Base-by-base conservation (phyloP, 352 stramenopile species). In the Saprolegnia diclina region DNA sequence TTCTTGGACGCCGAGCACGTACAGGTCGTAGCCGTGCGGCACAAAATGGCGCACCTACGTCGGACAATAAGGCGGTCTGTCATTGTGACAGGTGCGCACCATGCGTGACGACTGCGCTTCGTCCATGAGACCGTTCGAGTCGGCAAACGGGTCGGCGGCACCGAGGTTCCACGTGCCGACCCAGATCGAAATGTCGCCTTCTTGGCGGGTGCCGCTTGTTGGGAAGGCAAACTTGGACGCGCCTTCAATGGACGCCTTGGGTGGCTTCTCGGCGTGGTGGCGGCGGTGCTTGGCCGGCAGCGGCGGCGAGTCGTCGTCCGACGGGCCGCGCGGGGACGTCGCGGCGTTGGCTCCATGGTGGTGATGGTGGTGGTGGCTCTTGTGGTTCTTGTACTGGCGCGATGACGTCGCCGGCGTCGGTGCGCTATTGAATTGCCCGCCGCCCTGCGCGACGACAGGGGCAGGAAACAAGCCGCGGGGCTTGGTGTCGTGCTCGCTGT, bases 141-240 rank as follows among this genome's bases (percentile, higher is more conserved):
- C 83, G 5, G 80, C 79, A 59, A 94, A 92, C 14, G 85, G 87
- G 57, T 94, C 88, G 9, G 84, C 77, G 0, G 85, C 86, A 2
- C 83, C 85, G 76, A 96, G 88, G 73, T 96, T 96, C 88, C 88
- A 96, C 24, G 83, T 89, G 5, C 88, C 88, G 5, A 90, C 80
- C 87, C 86, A 96, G 57, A 96, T 78, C 11, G 81, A 77, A 7
- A 93, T 79, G 61, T 93, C 82, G 14, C 67, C 57, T 24, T 55
- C 57, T 66, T 66, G 57, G 6, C 57, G 57, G 11, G 44, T 55
- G 13, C 57, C 57, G 38, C 35, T 42, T 0, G 57, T 26, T 7
- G 40, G 40, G 55, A 45, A 45, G 7, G n/a, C 29, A 22, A 26
- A 48, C 55, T 63, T 63, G 11, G 13, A 11, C 13, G 42, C 13